These are phyloP conservation scores for Dictyostelium citrinum DNA, from an alignment of 78 protist genomes.

Conservation along the genomic window DNA sequence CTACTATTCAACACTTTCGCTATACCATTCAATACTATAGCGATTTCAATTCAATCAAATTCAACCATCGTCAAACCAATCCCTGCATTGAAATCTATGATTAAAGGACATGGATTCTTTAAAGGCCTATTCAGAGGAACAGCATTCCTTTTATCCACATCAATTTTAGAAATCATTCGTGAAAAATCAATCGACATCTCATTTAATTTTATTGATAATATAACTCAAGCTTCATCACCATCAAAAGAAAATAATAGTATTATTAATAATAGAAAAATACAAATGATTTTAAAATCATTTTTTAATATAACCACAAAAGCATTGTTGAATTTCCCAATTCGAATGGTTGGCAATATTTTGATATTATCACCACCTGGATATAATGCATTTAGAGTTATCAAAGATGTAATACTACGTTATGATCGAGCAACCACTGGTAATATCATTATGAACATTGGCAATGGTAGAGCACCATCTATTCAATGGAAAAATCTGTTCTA, in stretches of 20 bases:
- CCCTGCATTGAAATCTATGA: background rate
- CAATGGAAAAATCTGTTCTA: background rate
- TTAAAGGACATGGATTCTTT: background rate
- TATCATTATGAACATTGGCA: background rate
- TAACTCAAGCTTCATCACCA: too few species aligned
- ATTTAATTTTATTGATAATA: background rate
- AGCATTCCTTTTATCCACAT: background rate
- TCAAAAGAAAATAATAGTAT: too few species aligned
- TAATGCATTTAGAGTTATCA: background rate
- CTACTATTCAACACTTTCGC: background rate
- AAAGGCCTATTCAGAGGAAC: background rate
- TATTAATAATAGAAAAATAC: background rate
- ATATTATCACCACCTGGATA: background rate
- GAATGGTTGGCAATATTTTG: background rate
- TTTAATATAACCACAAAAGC: background rate
- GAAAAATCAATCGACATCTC: background rate
- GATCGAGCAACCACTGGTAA: background rate
- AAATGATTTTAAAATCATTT: background rate
- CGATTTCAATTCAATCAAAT: background rate
- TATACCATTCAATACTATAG: background rate
- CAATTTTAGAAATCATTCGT: background rate
- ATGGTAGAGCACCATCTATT: background rate
- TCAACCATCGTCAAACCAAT: background rate
- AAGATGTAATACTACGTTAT: background rate
- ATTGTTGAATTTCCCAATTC: background rate